Base-by-base conservation (phyloP, 305 asterid genomes). In the Rubia tinctorum region DNA sequence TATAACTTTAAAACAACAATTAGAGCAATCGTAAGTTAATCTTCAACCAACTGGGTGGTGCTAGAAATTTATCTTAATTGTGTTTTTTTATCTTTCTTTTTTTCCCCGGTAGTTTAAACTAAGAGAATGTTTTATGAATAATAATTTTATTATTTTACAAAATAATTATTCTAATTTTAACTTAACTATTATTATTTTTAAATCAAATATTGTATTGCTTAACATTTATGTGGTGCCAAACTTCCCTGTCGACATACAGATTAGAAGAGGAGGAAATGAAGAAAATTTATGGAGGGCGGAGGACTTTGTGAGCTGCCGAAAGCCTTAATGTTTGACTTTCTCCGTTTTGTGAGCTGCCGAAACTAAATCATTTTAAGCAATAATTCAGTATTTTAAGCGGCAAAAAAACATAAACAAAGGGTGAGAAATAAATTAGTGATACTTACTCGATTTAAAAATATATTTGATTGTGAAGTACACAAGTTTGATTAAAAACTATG, bases 261-360 rank as follows among this genome's bases (percentile, higher is more conserved):
- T 14, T 3, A 53, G 9, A 12, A 49, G 55, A 17, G 6, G 55
- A 49, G 14, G 55, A 53, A 53, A 53, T 17, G 20, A 51, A 51
- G 20, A 14, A 4, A 51, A 17, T 53, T 17, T 51, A 59, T 59
- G 64, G 34, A 56, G 34, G 34, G 7, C 8, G 6, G 63, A n/a
- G 73, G 71, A 69, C 75, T 62, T 55, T 27, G 60, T 39, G 61
- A 51, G 75, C 68, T 68, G 51, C 58, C 51, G 15, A 59, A 59
- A 59, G 64, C 17, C 64, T 22, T 23, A 2, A 27, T 22, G 7
- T 63, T 45, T 49, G 56, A 73, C 37, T 53, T 53, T 53, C 22
- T 17, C n/a, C 59, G 17, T 53, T 53, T 7, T 53, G 7, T 53
- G 59, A 53, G 23, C 59, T 51, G 17, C 22, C 23, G 17, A 18